phyloP scores from a whole-genome alignment of 352 stramenopile genomes.

The Pseudoperonospora humuli region DNA sequence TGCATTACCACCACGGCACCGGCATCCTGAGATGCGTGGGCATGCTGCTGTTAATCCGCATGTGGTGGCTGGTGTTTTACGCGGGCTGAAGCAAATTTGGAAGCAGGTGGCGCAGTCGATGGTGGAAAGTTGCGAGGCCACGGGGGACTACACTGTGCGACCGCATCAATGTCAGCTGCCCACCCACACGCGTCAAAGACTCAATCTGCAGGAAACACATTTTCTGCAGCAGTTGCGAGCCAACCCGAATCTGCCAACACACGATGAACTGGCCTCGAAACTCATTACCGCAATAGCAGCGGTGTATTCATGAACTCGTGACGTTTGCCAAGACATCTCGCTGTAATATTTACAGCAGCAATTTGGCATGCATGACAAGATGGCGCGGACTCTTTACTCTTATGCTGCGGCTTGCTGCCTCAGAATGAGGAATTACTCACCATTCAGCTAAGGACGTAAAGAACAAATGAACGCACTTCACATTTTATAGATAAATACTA shows the following conservation, averaged over 20 bases:
- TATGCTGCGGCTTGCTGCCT: too few relatives aligned
- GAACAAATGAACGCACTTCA: too few relatives aligned
- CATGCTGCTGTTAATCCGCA: constrained; percentile 32
- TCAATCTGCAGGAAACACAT: constrained; percentile 18
- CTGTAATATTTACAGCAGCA: too few relatives aligned
- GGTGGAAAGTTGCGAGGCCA: constrained; percentile 28
- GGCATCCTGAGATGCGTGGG: constrained; percentile 12
- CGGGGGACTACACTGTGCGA: constrained; percentile 12
- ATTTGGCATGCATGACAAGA: too few relatives aligned
- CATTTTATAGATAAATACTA: too few relatives aligned
- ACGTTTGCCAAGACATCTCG: too few relatives aligned
- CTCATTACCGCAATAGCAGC: constrained; percentile 42
- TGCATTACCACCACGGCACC: constrained; percentile 19
- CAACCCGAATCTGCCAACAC: constrained; percentile 32
- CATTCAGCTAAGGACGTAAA: too few relatives aligned
- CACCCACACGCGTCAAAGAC: constrained; percentile 1
- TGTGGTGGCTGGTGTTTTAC: constrained; percentile 34
- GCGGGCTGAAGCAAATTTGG: constrained; percentile 48
- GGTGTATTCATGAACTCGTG: too few relatives aligned
- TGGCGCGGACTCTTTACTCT: too few relatives aligned
- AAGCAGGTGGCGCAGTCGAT: constrained; percentile 40
- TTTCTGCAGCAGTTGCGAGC: constrained; percentile 31
- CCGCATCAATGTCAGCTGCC: constrained; percentile 9
- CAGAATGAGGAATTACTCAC: too few relatives aligned
- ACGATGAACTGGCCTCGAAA: constrained; percentile 53